Evolutionary conservation across 2,329 filamentous ascomycete genomes (phyloP).

Genomic region (Pyrenophora seminiperda): DNA sequence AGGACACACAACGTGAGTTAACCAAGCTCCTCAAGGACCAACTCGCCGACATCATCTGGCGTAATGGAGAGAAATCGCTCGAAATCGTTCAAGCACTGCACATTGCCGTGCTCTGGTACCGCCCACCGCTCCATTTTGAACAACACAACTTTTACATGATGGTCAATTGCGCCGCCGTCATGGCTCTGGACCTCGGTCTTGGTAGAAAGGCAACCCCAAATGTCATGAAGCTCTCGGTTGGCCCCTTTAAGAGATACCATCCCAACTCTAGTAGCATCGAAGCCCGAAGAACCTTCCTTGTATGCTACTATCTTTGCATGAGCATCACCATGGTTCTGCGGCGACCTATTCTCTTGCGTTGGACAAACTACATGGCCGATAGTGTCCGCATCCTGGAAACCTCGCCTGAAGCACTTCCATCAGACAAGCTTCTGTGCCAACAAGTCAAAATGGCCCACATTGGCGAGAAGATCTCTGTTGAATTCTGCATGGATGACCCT

Average conservation of each 20-base stretch:
- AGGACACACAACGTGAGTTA: constrained; percentile 65
- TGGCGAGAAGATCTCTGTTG: constrained; percentile 61
- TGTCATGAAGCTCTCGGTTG: constrained; percentile 43
- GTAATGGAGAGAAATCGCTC: constrained; percentile 78
- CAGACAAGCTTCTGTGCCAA: constrained; percentile 61
- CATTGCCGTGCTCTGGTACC: constrained; percentile 81
- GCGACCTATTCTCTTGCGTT: constrained; percentile 63
- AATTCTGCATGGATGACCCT: constrained; percentile 63
- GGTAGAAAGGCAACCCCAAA: constrained; percentile 61
- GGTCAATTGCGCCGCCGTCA: constrained; percentile 77
- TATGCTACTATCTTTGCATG: constrained; percentile 64
- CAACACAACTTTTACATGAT: constrained; percentile 91
- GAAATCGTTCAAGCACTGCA: constrained; percentile 82
- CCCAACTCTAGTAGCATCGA: constrained; percentile 61
- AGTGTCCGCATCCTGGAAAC: constrained; percentile 63
- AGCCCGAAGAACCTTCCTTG: constrained; percentile 63
- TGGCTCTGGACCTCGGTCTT: constrained; percentile 83
- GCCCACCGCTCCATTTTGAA: constrained; percentile 79
- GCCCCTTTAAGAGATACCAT: constrained; percentile 42
- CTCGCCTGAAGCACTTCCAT: constrained; percentile 61
- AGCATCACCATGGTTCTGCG: constrained; percentile 65
- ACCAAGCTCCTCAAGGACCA: constrained; percentile 72
- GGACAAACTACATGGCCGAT: constrained; percentile 68
- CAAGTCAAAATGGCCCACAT: constrained; percentile 64
- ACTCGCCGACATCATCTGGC: constrained; percentile 74